Percentiles rank a stretch among this genome's conserved stretches.
Evolutionary conservation across 176 grass and related monocot species (phyloP).

Genomic region (Areca catechu): DNA sequence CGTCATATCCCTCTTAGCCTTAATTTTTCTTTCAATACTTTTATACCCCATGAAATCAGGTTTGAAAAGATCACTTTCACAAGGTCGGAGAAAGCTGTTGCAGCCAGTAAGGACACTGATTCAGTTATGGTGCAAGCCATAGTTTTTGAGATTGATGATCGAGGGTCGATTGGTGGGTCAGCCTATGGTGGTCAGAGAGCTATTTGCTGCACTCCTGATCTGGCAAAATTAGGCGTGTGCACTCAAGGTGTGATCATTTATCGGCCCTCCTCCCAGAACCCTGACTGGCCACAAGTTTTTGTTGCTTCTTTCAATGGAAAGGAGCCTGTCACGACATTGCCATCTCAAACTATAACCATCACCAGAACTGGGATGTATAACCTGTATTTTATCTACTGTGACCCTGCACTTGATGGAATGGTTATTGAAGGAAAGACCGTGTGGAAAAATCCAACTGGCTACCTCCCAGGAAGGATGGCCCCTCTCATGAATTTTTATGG

Average conservation of each 20-base stretch:
- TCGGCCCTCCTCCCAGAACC: conserved; percentile 53
- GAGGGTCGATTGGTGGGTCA: conserved; percentile 87
- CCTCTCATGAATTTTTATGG: conserved; percentile 97
- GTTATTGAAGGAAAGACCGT: conserved; percentile 88
- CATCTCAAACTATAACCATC: conserved; percentile 58
- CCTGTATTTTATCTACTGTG: conserved; percentile 94
- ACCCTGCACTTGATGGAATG: conserved; percentile 56
- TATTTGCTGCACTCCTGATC: conserved; percentile 89
- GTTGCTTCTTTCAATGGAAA: conserved; percentile 71
- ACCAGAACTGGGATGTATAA: conserved; percentile 93
- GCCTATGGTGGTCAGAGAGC: conserved; percentile 95
- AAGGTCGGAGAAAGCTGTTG: conserved; percentile 43
- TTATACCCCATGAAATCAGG: conserved; percentile 23
- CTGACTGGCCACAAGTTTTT: conserved; percentile 70
- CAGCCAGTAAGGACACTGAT: conserved; percentile 37
- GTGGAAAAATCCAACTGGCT: conserved; percentile 97
- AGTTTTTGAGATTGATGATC: conserved; percentile 91
- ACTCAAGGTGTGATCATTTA: conserved; percentile 76
- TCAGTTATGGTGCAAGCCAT: conserved; percentile 74
- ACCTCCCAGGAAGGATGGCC: conserved; percentile 91
- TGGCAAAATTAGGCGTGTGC: conserved; percentile 86
- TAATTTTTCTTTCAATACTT: conserved; percentile 12
- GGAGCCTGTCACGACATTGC: conserved; percentile 56
- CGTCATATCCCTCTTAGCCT: not conserved
- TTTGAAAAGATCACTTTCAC: conserved; percentile 91